Evolutionary conservation across 257 asterid species (phyloP), one percentile per base, ranked within the genome.

Genomic region (Gardenia jasminoides): DNA sequence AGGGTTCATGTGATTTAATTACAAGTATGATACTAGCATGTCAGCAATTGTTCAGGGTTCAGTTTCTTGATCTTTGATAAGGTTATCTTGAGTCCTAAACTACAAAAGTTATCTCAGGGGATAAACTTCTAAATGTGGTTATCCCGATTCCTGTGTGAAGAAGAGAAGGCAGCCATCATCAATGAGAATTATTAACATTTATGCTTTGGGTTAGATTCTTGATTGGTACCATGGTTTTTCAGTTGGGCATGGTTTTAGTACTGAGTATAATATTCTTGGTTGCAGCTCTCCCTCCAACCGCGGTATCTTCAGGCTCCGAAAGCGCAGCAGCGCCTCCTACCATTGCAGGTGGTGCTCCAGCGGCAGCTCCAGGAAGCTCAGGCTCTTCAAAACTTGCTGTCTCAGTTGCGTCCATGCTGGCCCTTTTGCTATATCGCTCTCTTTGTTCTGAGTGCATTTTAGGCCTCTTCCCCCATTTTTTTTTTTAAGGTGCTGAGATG

Each of bases 281-380:
- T 77, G 33, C 86, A 93, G 96, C 93, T 75, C 78, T 70, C 26
- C 76, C 98, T 64, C 97, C 97, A 20, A 0, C n/a, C 24, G 88
- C 87, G 24, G 1, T 73, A 31, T 76, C 96, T 59, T 92, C 97
- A 4, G 81, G 83, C 81, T 24, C 83, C 1, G 62, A 78, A 7
- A 82, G 87, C 0, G 85, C 82, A 50, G 78, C 88, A 79, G 92
- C 94, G 10, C 52, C 86, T 6, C 13, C 80, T 1, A 48, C 84
- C 4, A 26, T 43, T 47, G 20, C 74, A 10, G 91, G 86, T 56
- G 89, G 58, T n/a, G 82, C 92, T 46, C 90, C 94, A 0, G 81
- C 90, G 10, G 84, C 92, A 3, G 72, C 92, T 19, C 85, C 84
- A 0, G 88, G 88, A 26, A 67, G 76, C 80, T 87, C 90, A 1